Percentiles rank a stretch among this genome's conserved stretches.
Evolutionary conservation across 2,329 filamentous ascomycete species (phyloP).

Genomic region (Acephala macrosclerotiorum): DNA sequence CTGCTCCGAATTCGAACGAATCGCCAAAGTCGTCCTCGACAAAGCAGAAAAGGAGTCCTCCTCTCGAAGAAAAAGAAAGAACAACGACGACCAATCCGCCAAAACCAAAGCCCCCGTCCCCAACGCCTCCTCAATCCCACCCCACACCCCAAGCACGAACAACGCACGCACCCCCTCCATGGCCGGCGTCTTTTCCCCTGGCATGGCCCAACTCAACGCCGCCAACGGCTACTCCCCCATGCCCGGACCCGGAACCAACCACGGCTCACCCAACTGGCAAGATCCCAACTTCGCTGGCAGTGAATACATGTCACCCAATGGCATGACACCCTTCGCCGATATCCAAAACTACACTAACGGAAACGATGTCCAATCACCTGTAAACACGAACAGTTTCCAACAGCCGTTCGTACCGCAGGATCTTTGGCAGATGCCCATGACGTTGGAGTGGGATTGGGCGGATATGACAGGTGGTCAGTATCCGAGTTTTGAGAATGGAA

Average conservation of each 20-base stretch:
- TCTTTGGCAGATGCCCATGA: slow-evolving; percentile 95
- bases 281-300: slow-evolving; percentile 23
- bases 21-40: slow-evolving; percentile 88
- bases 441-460: slow-evolving; percentile 80
- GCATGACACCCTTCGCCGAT: slow-evolving; percentile 40
- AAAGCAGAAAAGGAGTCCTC: slow-evolving; percentile 82
- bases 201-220: slow-evolving; percentile 37
- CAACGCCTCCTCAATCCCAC: slow-evolving; percentile 24
- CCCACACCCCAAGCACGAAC: slow-evolving; percentile 37
- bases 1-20: slow-evolving; percentile 95
- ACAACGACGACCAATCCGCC: slow-evolving; percentile 54
- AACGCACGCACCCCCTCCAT: slow-evolving; percentile 33
- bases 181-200: slow-evolving; percentile 39
- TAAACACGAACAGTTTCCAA: slow-evolving; percentile 63
- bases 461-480: slow-evolving; percentile 73
- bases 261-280: slow-evolving; percentile 37
- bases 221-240: slow-evolving; percentile 40
- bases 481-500: slow-evolving; percentile 68
- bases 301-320: slow-evolving; percentile 38
- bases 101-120: slow-evolving; percentile 33
- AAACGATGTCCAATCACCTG: slow-evolving; percentile 39
- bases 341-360: slow-evolving; percentile 37
- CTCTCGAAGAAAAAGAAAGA: slow-evolving; percentile 82
- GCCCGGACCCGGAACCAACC: slow-evolving; percentile 21
- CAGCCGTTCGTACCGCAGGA: slow-evolving; percentile 93